Evolutionary conservation across 1,139 yeast genomes (phyloP).

Genomic region (Hemisphaericaspora xylanilytica): DNA sequence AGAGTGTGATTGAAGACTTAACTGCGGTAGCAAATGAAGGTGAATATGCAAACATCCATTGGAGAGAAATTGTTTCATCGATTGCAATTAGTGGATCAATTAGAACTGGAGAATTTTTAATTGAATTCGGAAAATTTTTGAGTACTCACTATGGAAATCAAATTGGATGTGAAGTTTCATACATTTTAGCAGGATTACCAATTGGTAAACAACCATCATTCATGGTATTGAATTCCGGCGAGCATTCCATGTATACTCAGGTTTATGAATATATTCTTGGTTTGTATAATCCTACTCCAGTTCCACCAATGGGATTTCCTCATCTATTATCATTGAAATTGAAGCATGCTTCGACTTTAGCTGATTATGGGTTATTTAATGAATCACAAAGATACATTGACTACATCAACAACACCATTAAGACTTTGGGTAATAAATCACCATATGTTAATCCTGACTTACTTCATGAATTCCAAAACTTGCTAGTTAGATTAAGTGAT

Average conservation of each 20-base stretch:
- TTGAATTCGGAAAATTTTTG: conserved; percentile 55
- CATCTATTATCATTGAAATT: conserved; percentile 58
- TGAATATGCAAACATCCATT: conserved; percentile 50
- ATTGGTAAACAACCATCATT: conserved; percentile 20
- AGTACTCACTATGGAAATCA: conserved; percentile 23
- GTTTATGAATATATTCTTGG: conserved; percentile 62
- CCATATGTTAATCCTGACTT: conserved; percentile 38
- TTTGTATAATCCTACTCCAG: conserved; percentile 18
- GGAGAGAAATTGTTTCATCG: conserved; percentile 51
- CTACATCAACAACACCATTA: conserved; percentile 42
- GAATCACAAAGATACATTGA: conserved; percentile 67
- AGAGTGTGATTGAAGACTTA: conserved; percentile 51
- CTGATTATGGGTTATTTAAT: conserved; percentile 56
- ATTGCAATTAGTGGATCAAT: conserved; percentile 42
- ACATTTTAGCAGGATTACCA: conserved; percentile 50
- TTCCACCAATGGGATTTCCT: conserved; percentile 39
- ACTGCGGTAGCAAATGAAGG: conserved; percentile 38
- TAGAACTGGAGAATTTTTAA: conserved; percentile 39
- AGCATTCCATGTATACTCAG: conserved; percentile 54
- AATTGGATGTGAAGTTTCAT: conserved; percentile 46
- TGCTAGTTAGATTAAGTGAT: conserved; percentile 47
- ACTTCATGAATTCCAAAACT: conserved; percentile 34
- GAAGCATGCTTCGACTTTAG: conserved; percentile 59
- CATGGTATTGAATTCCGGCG: conserved; percentile 22
- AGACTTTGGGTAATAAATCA: conserved; percentile 38